Percentiles rank a stretch among this genome's conserved stretches.
Evolutionary conservation across 805 yeast species (phyloP).

Genomic region (Candida mattraensis): DNA sequence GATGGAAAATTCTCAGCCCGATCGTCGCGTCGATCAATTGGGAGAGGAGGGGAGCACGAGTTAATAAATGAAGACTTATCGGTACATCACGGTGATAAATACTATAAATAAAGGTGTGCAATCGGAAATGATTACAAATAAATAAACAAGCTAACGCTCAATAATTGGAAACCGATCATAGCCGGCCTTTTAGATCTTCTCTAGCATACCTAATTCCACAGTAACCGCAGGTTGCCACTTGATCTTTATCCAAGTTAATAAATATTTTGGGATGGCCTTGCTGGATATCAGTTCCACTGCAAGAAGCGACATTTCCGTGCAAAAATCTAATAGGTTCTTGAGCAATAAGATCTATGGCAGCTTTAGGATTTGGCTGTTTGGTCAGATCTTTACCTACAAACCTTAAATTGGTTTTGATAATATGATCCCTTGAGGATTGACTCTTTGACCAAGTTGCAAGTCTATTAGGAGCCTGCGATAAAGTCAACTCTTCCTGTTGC

Average conservation of each 20-base stretch:
- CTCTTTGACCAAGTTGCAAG: conserved; percentile 66
- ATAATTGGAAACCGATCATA: conserved; percentile 8
- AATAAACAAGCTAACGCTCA: conserved; percentile 16
- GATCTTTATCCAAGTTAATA: conserved; percentile 77
- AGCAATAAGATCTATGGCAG: conserved; percentile 82
- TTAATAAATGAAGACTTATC: neutral
- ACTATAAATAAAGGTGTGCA: conserved; percentile 2
- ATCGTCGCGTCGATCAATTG: neutral
- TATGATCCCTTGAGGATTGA: conserved; percentile 61
- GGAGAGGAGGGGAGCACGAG: conserved; percentile 1
- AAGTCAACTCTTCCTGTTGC: conserved; percentile 12
- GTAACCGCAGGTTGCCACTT: conserved; percentile 73
- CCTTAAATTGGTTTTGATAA: conserved; percentile 55
- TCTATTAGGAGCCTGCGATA: conserved; percentile 74
- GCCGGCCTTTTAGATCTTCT: conserved; percentile 42
- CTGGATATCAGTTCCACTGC: conserved; percentile 77
- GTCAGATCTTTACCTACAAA: conserved; percentile 70
- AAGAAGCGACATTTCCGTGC: conserved; percentile 63
- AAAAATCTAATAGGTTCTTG: conserved; percentile 67
- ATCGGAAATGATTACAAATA: conserved; percentile 6
- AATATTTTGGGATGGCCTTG: conserved; percentile 85
- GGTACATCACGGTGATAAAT: neutral
- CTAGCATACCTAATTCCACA: conserved; percentile 72
- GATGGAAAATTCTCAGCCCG: neutral
- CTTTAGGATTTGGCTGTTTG: conserved; percentile 73